Percentiles rank a stretch among this genome's conserved stretches.
Conservation (phyloP, 345 rosid genomes). For the Lumnitzera racemosa region DNA sequence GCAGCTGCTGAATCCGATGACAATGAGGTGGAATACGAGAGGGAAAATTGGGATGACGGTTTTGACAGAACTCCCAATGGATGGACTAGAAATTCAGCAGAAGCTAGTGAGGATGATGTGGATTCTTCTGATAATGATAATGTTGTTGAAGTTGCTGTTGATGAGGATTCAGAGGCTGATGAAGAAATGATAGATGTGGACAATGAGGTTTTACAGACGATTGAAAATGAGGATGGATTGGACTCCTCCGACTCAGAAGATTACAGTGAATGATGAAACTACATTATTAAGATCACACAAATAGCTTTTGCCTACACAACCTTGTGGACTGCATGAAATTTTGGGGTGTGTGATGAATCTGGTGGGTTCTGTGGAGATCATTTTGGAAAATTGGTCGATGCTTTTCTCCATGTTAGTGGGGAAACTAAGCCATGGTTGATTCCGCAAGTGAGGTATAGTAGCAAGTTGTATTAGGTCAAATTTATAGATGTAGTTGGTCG, state of each 20-base stretch:
- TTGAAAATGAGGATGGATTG: conserved; percentile 27
- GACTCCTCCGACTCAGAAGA: conserved; percentile 58
- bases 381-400: too few relatives aligned
- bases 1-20: conserved; percentile 62
- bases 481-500: not conserved
- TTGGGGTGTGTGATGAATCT: not conserved
- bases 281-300: too few relatives aligned
- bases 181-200: conserved; percentile 42
- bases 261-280: conserved; percentile 50
- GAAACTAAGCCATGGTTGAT: conserved; percentile 1
- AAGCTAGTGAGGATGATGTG: conserved; percentile 46
- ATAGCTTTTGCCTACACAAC: too few relatives aligned
- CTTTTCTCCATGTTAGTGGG: not conserved
- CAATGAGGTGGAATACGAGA: conserved; percentile 41
- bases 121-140: conserved; percentile 31
- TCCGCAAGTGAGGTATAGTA: conserved; percentile 1
- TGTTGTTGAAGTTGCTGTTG: conserved; percentile 20
- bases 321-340: not conserved
- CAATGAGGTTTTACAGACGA: conserved; percentile 30
- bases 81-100: conserved; percentile 43
- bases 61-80: conserved; percentile 25
- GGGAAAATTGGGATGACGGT: conserved; percentile 50
- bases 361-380: not conserved
- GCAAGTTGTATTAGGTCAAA: not conserved
- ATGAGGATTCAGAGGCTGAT: conserved; percentile 29